Conservation (phyloP, 2,329 filamentous ascomycete species). For the Cryoendolithus antarcticus region DNA sequence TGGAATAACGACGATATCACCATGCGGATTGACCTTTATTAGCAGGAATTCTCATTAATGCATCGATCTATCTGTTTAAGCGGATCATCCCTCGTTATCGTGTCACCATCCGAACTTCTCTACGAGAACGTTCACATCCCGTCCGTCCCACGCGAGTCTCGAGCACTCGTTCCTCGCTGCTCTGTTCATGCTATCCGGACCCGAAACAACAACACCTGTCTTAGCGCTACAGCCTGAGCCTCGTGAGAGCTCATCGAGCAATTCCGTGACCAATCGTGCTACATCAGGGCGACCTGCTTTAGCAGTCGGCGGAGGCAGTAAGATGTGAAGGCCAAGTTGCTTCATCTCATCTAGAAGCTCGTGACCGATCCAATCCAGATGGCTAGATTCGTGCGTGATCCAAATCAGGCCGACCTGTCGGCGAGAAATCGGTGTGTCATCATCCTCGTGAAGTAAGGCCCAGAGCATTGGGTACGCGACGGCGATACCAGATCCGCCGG, state of each 20-base stretch:
- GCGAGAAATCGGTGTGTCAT: too few relatives aligned
- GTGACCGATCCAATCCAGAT: slow-evolving; percentile 42
- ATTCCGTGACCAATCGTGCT: slow-evolving; percentile 28
- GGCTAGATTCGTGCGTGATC: slow-evolving; percentile 43
- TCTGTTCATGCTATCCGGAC: slow-evolving; percentile 50
- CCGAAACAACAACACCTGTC: slow-evolving; percentile 46
- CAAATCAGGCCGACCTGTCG: slow-evolving; percentile 37
- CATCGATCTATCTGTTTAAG: too few relatives aligned
- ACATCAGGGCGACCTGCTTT: slow-evolving; percentile 45
- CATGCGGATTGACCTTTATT: too few relatives aligned
- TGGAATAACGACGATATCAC: too few relatives aligned
- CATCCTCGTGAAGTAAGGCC: slow-evolving; percentile 22
- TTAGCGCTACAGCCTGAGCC: slow-evolving; percentile 14
- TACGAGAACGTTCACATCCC: slow-evolving; percentile 41
- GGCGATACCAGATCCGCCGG: slow-evolving; percentile 53
- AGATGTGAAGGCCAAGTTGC: slow-evolving; percentile 38
- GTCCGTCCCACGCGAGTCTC: slow-evolving; percentile 35
- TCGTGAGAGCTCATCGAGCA: slow-evolving; percentile 22
- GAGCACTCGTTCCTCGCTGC: slow-evolving; percentile 48
- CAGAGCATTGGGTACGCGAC: slow-evolving; percentile 50
- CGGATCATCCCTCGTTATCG: too few relatives aligned
- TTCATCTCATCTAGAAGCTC: slow-evolving; percentile 39
- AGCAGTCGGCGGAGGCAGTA: slow-evolving; percentile 43
- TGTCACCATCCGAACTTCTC: slow-evolving; percentile 57
- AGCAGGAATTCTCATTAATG: too few relatives aligned